Evolutionary conservation across 805 yeast species (phyloP), one percentile per base, ranked within the genome.

Genomic region (Tetrapisispora fleetii): DNA sequence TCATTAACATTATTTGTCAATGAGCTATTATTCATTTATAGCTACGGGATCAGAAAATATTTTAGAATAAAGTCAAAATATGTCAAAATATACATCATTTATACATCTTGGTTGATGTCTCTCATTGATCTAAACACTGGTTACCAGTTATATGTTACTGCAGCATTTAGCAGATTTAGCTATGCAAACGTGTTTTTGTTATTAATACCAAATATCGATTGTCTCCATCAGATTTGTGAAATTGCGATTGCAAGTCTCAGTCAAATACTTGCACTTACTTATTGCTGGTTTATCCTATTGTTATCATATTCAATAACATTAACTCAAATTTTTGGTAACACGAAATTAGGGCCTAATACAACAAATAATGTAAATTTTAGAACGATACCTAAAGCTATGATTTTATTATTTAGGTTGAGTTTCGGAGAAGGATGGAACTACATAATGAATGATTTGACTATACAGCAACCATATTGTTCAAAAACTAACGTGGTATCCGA

Each of bases 351-450:
- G 5, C 41, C 47, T n/a, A 44, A 44, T 21, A 44, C 47, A 7
- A 17, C 47, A 37, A 14, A 27, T 13, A 37, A 27, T 27, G 1
- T 44, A 18, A 44, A 44, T 37, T 44, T 44, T 7, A 36, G 47
- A 18, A 44, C 47, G 6, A 30, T 44, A 13, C 41, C 35, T 4
- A 44, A 44, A 14, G 18, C 47, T n/a, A 18, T 44, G 30, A 14
- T 44, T 4, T 3, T 37, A 2, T 14, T 44, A 37, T 44, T 44
- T 44, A 14, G 41, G 6, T 21, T 37, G 13, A 44, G 47, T 44
- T 44, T 44, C 37, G 47, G 47, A 17, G 47, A 44, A 28, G 41
- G 47, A 10, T 44, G 47, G 47, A 44, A 44, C 18, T 44, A 44
- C 30, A 44, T 44, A 6, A 18, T 44, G 41, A 37, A 44, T 27